These are phyloP conservation scores for Gonium pectorale DNA, from an alignment of 139 green algal species.

Conservation along the genomic window DNA sequence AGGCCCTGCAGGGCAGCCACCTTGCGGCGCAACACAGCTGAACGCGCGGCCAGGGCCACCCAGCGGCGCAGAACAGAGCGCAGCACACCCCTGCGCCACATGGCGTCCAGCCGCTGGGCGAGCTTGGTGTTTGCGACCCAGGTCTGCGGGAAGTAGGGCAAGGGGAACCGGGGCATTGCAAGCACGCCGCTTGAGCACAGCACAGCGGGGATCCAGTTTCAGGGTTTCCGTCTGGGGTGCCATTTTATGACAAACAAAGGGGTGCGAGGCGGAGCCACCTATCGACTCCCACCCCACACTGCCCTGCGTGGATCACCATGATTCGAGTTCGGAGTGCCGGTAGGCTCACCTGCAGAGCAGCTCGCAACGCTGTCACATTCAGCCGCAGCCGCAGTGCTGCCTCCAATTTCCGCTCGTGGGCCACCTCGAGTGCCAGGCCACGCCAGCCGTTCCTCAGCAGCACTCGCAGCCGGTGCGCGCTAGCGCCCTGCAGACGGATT, in stretches of 20 bases:
- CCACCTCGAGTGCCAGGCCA: background rate
- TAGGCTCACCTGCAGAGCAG: constrained; percentile 3
- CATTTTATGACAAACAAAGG: no score
- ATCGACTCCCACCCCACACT: no score
- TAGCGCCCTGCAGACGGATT: background rate
- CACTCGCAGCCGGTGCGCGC: background rate
- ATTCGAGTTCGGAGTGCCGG: no score
- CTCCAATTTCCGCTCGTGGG: background rate
- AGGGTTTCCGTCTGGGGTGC: no score
- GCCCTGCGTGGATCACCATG: no score
- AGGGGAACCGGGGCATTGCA: no score
- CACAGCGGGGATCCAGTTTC: no score
- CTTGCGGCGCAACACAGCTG: constrained; percentile 8
- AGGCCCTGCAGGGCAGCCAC: background rate
- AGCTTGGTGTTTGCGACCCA: background rate
- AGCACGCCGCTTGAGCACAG: no score
- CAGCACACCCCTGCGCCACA: background rate
- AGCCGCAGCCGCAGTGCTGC: constrained; percentile 16
- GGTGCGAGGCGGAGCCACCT: no score
- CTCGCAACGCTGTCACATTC: no score
- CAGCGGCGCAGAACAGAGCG: constrained; percentile 31
- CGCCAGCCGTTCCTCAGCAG: constrained; percentile 6
- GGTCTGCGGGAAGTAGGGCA: background rate
- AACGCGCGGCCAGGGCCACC: background rate
- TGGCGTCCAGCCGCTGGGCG: background rate